A percentile compares a stretch with the other conserved stretches of the same genome.
Conservation (phyloP, 1,284 basidiomycete species). For the Moniliophthora roreri region DNA sequence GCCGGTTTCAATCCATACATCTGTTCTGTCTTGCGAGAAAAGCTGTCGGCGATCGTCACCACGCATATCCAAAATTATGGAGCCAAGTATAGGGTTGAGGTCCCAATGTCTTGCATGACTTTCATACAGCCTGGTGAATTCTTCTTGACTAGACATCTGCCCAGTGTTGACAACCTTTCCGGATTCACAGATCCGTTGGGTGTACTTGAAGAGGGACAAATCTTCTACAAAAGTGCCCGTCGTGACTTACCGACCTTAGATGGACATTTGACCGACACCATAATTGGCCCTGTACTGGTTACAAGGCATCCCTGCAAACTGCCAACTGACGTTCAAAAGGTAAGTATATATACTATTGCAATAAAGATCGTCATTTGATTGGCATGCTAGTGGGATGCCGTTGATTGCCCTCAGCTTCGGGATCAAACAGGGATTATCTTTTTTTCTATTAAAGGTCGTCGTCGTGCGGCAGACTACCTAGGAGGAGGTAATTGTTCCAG, state of each 20-base stretch:
- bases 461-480: slow-evolving; percentile 47
- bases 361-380: neutral
- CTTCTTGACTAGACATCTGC: slow-evolving; percentile 1
- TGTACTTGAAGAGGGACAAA: slow-evolving; percentile 42
- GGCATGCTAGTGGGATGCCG: slow-evolving; percentile 40
- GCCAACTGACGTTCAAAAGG: slow-evolving; percentile 54
- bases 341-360: slow-evolving; percentile 19
- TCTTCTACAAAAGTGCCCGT: slow-evolving; percentile 44
- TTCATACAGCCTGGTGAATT: slow-evolving; percentile 49
- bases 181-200: slow-evolving; percentile 38
- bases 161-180: neutral
- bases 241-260: slow-evolving; percentile 35
- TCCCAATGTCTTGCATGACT: slow-evolving; percentile 46
- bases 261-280: slow-evolving; percentile 39
- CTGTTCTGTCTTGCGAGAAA: slow-evolving; percentile 42
- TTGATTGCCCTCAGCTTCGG: slow-evolving; percentile 42
- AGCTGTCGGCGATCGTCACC: slow-evolving; percentile 40
- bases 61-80: slow-evolving; percentile 33
- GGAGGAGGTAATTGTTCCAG: slow-evolving; percentile 38
- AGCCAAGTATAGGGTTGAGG: slow-evolving; percentile 38
- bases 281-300: slow-evolving; percentile 45
- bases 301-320: slow-evolving; percentile 55
- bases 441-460: slow-evolving; percentile 42
- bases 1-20: slow-evolving; percentile 44
- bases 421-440: slow-evolving; percentile 47